These are phyloP conservation scores for Tuber borchii DNA, from an alignment of 495 filamentous ascomycete species.

Conservation along the genomic window DNA sequence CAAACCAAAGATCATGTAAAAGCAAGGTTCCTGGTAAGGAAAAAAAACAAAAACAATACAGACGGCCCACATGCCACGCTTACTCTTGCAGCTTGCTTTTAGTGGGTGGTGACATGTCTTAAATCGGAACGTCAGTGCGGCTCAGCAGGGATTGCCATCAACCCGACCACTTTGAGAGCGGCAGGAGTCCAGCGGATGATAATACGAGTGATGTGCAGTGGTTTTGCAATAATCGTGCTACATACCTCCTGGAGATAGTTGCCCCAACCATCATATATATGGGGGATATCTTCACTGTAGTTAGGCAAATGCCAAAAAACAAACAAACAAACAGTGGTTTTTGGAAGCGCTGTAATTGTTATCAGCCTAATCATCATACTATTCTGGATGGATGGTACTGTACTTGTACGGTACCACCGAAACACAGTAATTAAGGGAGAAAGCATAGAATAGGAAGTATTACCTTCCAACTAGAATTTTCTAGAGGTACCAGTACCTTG, in stretches of 20 bases:
- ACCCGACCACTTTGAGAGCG: not conserved
- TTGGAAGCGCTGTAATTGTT: not conserved
- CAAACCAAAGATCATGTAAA: constrained; percentile 1
- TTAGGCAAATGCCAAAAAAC: not conserved
- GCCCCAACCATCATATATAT: not conserved
- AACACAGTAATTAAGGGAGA: not conserved
- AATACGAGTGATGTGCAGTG: not conserved
- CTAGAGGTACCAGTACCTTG: not conserved
- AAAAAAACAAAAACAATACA: not conserved
- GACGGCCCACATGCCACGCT: not conserved
- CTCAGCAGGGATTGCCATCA: not conserved
- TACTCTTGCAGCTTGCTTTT: not conserved
- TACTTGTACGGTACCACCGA: not conserved
- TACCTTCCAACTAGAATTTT: not conserved
- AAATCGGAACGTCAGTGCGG: not conserved
- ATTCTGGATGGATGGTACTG: not conserved
- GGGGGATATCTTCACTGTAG: not conserved
- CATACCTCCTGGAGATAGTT: not conserved
- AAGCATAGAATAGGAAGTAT: not conserved
- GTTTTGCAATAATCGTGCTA: not conserved
- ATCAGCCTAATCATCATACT: not conserved
- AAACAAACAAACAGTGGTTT: not conserved
- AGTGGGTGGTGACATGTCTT: not conserved
- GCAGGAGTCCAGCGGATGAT: not conserved
- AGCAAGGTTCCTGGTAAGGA: not conserved